Percentiles rank a stretch among this genome's conserved stretches.
phyloP scores from a whole-genome alignment of 139 green algal species.

The Mesotaenium endlicherianum region DNA sequence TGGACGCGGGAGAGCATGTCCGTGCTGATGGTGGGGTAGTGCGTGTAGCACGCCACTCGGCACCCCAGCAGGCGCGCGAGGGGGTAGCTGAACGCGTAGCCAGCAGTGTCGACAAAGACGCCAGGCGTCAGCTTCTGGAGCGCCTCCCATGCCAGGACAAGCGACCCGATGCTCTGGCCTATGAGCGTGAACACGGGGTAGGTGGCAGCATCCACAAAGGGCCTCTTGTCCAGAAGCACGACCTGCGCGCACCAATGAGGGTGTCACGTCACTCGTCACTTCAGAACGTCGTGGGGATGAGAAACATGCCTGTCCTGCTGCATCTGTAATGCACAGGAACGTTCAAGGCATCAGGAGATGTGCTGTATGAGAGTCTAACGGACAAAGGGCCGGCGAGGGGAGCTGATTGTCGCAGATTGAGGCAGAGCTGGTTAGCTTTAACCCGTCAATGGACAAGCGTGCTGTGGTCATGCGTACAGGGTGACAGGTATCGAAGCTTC shows the following conservation, averaged over 20 bases:
- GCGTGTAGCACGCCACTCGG: slow-evolving; percentile 78
- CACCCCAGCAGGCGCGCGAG: slow-evolving; percentile 64
- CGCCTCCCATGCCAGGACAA: slow-evolving; percentile 68
- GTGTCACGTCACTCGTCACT: background rate
- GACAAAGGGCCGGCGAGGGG: background rate
- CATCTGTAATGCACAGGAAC: background rate
- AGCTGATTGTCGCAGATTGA: background rate
- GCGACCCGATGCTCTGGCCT: slow-evolving; percentile 71
- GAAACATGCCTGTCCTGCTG: background rate
- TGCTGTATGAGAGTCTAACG: background rate
- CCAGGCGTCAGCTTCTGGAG: slow-evolving; percentile 67
- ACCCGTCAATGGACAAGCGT: background rate
- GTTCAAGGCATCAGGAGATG: background rate
- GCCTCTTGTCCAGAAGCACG: slow-evolving; percentile 59
- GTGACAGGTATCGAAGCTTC: background rate
- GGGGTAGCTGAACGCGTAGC: slow-evolving; percentile 90
- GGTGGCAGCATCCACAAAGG: slow-evolving; percentile 60
- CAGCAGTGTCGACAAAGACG: slow-evolving; percentile 88
- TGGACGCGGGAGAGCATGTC: slow-evolving; percentile 87
- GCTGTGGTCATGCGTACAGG: background rate
- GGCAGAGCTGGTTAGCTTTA: background rate
- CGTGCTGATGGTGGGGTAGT: slow-evolving; percentile 87
- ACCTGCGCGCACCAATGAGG: slow-evolving; percentile 49
- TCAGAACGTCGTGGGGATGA: background rate
- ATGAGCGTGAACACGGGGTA: slow-evolving; percentile 87